Percentiles rank a stretch among this genome's conserved stretches.
Evolutionary conservation across 2,329 filamentous ascomycete species (phyloP).

Genomic region (Pseudocercospora fijiensis): DNA sequence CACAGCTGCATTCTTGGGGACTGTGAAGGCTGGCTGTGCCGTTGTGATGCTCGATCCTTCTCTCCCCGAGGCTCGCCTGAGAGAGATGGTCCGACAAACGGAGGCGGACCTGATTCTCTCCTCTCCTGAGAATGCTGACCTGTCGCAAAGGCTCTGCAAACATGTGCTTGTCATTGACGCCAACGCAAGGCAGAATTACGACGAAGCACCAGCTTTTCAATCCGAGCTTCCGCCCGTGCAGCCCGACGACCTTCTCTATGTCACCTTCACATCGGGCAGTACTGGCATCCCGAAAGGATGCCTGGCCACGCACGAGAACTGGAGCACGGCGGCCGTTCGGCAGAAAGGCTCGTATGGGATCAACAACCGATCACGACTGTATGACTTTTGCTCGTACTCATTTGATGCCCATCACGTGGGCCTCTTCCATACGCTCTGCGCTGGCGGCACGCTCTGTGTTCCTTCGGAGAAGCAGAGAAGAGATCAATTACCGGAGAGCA

Average conservation of each 20-base stretch:
- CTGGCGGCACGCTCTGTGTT: slow-evolving; percentile 27
- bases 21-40: slow-evolving; percentile 36
- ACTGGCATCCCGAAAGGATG: slow-evolving; percentile 27
- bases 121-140: not conserved
- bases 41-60: slow-evolving; percentile 24
- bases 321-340: slow-evolving; percentile 8
- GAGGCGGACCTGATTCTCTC: slow-evolving; percentile 22
- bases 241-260: slow-evolving; percentile 9
- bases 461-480: slow-evolving; percentile 25
- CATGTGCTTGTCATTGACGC: not conserved
- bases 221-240: slow-evolving; percentile 2
- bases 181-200: not conserved
- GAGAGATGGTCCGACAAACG: slow-evolving; percentile 32
- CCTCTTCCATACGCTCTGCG: slow-evolving; percentile 13
- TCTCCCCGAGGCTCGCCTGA: slow-evolving; percentile 29
- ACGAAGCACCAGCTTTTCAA: not conserved
- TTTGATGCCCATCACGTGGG: slow-evolving; percentile 25
- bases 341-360: slow-evolving; percentile 1
- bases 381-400: slow-evolving; percentile 27
- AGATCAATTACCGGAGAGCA: slow-evolving; percentile 12
- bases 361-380: slow-evolving; percentile 12
- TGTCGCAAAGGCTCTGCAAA: not conserved
- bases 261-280: slow-evolving; percentile 30
- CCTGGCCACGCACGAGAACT: slow-evolving; percentile 17
- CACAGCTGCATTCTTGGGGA: slow-evolving; percentile 28